phyloP scores from a whole-genome alignment of 805 yeast genomes.

The Myxozyma mucilagina region DNA sequence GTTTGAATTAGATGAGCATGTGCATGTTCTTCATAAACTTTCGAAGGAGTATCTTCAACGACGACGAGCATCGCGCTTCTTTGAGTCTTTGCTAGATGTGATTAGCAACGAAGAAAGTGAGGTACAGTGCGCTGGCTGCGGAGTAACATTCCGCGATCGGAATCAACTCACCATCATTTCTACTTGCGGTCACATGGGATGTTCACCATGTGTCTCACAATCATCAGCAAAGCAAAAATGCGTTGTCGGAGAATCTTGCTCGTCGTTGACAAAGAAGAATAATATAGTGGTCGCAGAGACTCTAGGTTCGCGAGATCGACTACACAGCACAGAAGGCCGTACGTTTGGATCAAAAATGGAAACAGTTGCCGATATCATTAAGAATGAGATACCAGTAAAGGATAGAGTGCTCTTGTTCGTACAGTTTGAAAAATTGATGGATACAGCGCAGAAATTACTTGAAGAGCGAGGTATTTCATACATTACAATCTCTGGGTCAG shows the following conservation, averaged over 20 bases:
- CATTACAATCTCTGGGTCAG: slow-evolving; percentile 1
- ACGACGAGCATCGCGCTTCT: slow-evolving; percentile 5
- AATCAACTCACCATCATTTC: slow-evolving; percentile 1
- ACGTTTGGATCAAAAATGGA: slow-evolving; percentile 11
- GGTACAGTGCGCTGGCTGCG: slow-evolving; percentile 6
- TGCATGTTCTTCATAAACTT: slow-evolving; percentile 6
- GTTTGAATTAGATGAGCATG: neutral
- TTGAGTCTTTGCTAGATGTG: neutral
- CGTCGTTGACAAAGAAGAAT: neutral
- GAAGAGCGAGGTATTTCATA: neutral
- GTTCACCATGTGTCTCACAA: slow-evolving; percentile 1
- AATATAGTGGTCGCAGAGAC: neutral
- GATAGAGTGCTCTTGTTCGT: slow-evolving; percentile 14
- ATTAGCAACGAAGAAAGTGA: neutral
- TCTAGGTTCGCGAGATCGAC: neutral
- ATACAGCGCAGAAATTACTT: neutral
- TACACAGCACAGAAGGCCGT: neutral
- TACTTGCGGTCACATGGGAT: slow-evolving; percentile 17
- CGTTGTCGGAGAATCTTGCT: neutral
- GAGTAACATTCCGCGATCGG: neutral
- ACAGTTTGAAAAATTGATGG: slow-evolving; percentile 12
- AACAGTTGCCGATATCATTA: neutral
- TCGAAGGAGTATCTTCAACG: slow-evolving; percentile 9
- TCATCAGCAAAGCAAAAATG: neutral
- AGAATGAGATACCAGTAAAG: neutral